Percentiles rank a stretch among this genome's conserved stretches.
phyloP scores from a whole-genome alignment of 805 yeast species.

The Starmerella floricola region DNA sequence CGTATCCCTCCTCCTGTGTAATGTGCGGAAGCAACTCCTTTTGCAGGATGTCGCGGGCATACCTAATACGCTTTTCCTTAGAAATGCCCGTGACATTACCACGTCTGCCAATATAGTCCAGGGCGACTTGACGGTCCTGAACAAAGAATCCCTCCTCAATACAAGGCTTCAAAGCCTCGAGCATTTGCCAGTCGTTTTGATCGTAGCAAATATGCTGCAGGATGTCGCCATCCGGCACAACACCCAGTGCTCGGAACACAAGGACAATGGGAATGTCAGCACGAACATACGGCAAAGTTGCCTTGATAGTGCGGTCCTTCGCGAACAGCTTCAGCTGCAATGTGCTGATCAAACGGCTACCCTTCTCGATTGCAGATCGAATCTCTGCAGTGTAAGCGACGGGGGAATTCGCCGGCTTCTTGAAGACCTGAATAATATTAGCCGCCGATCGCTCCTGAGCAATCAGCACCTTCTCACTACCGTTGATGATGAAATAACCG shows the following conservation, averaged over 20 bases:
- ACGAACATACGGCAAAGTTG: conserved; percentile 90
- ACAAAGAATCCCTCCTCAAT: conserved; percentile 98
- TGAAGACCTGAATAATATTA: conserved; percentile 95
- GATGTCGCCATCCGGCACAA: conserved; percentile 98
- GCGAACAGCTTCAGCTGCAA: conserved; percentile 88
- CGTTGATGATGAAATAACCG: conserved; percentile 95
- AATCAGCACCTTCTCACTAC: conserved; percentile 93
- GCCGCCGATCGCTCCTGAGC: conserved; percentile 99
- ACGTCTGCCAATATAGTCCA: conserved; percentile 97
- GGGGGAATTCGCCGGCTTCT: conserved; percentile 94
- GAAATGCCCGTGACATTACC: conserved; percentile 92
- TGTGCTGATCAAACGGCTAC: conserved; percentile 85
- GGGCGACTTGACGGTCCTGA: conserved; percentile 95
- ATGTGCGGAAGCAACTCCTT: conserved; percentile 95
- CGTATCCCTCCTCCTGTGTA: conserved; percentile 94
- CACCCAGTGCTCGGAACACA: conserved; percentile 95
- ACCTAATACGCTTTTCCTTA: conserved; percentile 95
- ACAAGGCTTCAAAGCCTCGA: conserved; percentile 97
- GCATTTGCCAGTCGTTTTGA: conserved; percentile 97
- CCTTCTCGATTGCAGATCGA: conserved; percentile 92
- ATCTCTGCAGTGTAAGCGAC: conserved; percentile 93
- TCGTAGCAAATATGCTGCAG: conserved; percentile 97
- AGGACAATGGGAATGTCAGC: conserved; percentile 95
- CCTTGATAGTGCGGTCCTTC: conserved; percentile 73
- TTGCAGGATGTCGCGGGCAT: conserved; percentile 91